These are phyloP conservation scores for Phytopythium boreale DNA, from an alignment of 352 stramenopile genomes.

Conservation along the genomic window DNA sequence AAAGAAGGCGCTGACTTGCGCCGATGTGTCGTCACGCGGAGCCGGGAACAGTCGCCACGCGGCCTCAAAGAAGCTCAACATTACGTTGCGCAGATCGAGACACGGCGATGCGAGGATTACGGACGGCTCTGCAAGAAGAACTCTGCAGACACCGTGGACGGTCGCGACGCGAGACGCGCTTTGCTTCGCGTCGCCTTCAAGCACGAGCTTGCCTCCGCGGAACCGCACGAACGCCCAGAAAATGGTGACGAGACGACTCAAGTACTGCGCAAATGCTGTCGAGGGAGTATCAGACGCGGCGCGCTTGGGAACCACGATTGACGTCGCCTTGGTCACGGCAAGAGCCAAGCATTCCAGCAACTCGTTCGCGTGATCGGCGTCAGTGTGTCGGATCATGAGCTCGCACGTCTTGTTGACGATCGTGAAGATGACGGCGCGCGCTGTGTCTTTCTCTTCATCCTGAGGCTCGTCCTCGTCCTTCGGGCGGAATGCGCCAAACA, in stretches of 20 bases:
- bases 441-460: conserved; percentile 25
- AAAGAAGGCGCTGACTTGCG: conserved; percentile 53
- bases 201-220: conserved; percentile 51
- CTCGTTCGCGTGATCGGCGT: conserved; percentile 51
- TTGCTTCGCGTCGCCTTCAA: conserved; percentile 22
- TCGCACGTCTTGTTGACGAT: conserved; percentile 68
- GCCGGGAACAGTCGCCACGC: conserved; percentile 68
- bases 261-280: conserved; percentile 51
- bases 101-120: conserved; percentile 35
- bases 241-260: conserved; percentile 62
- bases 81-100: conserved; percentile 33
- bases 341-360: conserved; percentile 69
- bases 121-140: conserved; percentile 38
- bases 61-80: conserved; percentile 53
- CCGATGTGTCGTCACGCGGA: conserved; percentile 23
- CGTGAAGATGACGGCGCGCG: conserved; percentile 39
- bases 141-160: conserved; percentile 43
- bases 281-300: not conserved
- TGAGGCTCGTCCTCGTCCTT: conserved; percentile 23
- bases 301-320: conserved; percentile 14
- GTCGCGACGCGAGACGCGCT: conserved; percentile 24
- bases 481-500: conserved; percentile 71
- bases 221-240: conserved; percentile 56
- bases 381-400: conserved; percentile 77
- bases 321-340: conserved; percentile 51